A percentile compares a stretch with the other conserved stretches of the same genome.
Conservation (phyloP, 495 filamentous ascomycete species). For the Trichoderma gamsii region DNA sequence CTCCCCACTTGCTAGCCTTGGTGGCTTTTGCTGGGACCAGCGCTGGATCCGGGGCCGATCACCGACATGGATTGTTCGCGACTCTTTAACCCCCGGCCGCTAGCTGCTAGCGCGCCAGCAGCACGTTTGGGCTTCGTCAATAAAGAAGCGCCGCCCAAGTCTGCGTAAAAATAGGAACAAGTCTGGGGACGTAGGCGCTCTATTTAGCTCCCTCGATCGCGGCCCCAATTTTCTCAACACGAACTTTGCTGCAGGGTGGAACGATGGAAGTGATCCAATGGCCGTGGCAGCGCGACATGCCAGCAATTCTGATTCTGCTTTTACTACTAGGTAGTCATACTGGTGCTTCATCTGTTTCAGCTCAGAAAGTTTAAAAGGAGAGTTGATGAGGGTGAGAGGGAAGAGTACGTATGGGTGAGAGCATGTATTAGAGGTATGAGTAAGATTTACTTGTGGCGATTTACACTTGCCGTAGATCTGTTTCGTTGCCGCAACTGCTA, state of each 20-base stretch:
- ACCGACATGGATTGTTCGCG: not conserved
- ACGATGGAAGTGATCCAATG: not conserved
- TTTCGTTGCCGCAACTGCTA: too few species aligned
- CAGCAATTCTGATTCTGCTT: too few species aligned
- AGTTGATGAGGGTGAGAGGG: too few species aligned
- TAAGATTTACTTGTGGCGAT: too few species aligned
- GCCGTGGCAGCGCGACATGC: not conserved
- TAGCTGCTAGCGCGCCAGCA: constrained; percentile 8
- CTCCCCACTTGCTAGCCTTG: not conserved
- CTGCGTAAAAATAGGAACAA: constrained; percentile 10
- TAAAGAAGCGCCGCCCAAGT: not conserved
- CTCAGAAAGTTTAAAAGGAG: too few species aligned
- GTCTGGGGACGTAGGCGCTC: not conserved
- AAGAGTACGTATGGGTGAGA: too few species aligned
- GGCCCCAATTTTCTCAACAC: not conserved
- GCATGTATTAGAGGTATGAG: too few species aligned
- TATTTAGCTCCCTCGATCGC: not conserved
- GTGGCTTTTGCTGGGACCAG: not conserved
- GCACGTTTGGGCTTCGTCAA: not conserved
- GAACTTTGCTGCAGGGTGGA: constrained; percentile 3
- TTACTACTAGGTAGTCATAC: too few species aligned
- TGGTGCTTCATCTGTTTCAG: too few species aligned
- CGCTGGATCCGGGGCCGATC: not conserved
- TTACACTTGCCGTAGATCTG: too few species aligned
- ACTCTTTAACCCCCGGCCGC: not conserved